phyloP scores from a whole-genome alignment of 306 rosid genomes.

The Begonia peltatifolia region DNA sequence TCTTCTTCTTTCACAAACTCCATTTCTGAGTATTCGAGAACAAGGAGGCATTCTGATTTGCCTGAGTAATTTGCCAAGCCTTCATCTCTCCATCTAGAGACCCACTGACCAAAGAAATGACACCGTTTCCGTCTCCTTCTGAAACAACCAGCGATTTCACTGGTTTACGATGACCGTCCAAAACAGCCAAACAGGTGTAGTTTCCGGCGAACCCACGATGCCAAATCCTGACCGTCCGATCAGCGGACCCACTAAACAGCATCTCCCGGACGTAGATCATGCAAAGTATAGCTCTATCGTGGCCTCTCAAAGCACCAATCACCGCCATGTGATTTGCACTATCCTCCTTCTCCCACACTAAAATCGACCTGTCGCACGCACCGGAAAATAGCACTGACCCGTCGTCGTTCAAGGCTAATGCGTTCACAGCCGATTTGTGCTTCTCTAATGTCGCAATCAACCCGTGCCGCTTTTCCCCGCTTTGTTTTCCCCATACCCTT shows the following conservation, averaged over 20 bases:
- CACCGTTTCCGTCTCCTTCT: conserved; percentile 14
- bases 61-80: conserved; percentile 53
- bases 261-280: conserved; percentile 44
- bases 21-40: conserved; percentile 2
- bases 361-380: conserved; percentile 73
- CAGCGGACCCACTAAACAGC: conserved; percentile 75
- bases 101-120: conserved; percentile 55
- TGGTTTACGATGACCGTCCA: conserved; percentile 58
- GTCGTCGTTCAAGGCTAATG: conserved; percentile 64
- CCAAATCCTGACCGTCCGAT: conserved; percentile 89
- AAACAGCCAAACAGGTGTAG: conserved; percentile 42
- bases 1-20: neutral
- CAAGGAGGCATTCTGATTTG: neutral
- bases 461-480: conserved; percentile 35
- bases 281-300: conserved; percentile 52
- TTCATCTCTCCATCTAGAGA: conserved; percentile 70
- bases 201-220: conserved; percentile 32
- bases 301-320: conserved; percentile 80
- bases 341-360: conserved; percentile 90
- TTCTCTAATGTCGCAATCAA: conserved; percentile 61
- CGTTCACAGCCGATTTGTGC: conserved; percentile 78
- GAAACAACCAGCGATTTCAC: conserved; percentile 56
- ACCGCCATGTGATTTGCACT: conserved; percentile 79
- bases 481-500: conserved; percentile 56
- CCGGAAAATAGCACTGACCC: conserved; percentile 79